Evolutionary conservation across 116 monocot species (phyloP).

Genomic region (Phalaenopsis hybrid): DNA sequence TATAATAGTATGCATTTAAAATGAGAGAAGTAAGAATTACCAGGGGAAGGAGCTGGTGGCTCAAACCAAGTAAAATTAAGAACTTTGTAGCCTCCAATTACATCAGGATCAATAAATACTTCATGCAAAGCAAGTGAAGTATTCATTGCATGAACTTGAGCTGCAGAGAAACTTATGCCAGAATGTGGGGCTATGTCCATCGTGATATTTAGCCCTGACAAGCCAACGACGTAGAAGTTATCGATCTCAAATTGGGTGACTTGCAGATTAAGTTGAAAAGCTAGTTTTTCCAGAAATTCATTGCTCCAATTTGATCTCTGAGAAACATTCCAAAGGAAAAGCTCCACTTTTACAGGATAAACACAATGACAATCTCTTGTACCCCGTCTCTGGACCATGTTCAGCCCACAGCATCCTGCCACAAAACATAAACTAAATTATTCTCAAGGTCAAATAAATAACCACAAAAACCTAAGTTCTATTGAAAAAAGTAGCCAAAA

Average conservation of each 20-base stretch:
- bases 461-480: neutral
- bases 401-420: slow-evolving; percentile 37
- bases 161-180: slow-evolving; percentile 69
- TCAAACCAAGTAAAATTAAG: slow-evolving; percentile 80
- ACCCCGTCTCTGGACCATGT: slow-evolving; percentile 38
- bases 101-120: slow-evolving; percentile 48
- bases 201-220: slow-evolving; percentile 77
- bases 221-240: slow-evolving; percentile 92
- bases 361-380: slow-evolving; percentile 45
- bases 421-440: neutral
- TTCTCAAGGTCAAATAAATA: neutral
- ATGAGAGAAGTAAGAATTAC: slow-evolving; percentile 27
- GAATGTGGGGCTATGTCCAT: slow-evolving; percentile 75
- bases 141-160: slow-evolving; percentile 50
- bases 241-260: slow-evolving; percentile 78
- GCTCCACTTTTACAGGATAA: slow-evolving; percentile 52
- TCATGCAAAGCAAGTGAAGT: slow-evolving; percentile 48
- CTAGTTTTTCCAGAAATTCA: slow-evolving; percentile 69
- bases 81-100: slow-evolving; percentile 78
- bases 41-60: slow-evolving; percentile 68
- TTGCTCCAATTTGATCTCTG: slow-evolving; percentile 75
- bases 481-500: neutral
- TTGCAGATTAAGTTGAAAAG: slow-evolving; percentile 62
- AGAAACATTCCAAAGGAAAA: slow-evolving; percentile 67
- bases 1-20: neutral